phyloP scores from a whole-genome alignment of 192 early-diverging fungal genomes.

The Backusella macrospora region DNA sequence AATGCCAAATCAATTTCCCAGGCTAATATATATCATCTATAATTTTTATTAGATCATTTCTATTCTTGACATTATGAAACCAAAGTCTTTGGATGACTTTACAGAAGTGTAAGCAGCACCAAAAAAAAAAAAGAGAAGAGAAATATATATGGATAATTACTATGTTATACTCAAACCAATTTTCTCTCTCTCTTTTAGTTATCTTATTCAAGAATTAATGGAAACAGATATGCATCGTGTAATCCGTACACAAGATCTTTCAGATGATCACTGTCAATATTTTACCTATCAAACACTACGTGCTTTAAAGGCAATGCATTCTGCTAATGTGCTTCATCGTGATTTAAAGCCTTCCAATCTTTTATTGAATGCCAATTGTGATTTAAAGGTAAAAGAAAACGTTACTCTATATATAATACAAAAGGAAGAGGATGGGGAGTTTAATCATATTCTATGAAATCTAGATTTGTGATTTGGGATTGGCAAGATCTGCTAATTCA shows the following conservation, averaged over 20 bases:
- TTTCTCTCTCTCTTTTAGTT: constrained; percentile 44
- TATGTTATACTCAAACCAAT: background rate
- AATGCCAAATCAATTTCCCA: background rate
- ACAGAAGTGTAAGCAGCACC: constrained; percentile 88
- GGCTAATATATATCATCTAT: background rate
- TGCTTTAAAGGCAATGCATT: constrained; percentile 98
- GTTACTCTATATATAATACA: background rate
- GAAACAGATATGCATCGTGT: constrained; percentile 98
- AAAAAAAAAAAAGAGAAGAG: constrained; percentile 17
- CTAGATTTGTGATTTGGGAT: constrained; percentile 98
- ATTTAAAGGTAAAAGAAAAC: constrained; percentile 65
- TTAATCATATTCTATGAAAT: background rate
- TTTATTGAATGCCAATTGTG: constrained; percentile 90
- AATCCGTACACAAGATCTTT: constrained; percentile 92
- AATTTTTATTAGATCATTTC: constrained; percentile 74
- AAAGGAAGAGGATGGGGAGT: background rate
- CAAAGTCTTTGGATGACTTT: constrained; percentile 77
- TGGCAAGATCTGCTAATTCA: constrained; percentile 89
- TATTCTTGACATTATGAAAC: constrained; percentile 90
- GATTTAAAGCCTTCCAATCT: constrained; percentile 97
- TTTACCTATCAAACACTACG: constrained; percentile 97
- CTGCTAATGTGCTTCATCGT: constrained; percentile 95
- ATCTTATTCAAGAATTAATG: constrained; percentile 98
- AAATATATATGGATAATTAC: background rate
- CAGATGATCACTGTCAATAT: constrained; percentile 98